Conservation (phyloP, 2,329 filamentous ascomycete genomes). For the Sclerotinia subarctica region DNA sequence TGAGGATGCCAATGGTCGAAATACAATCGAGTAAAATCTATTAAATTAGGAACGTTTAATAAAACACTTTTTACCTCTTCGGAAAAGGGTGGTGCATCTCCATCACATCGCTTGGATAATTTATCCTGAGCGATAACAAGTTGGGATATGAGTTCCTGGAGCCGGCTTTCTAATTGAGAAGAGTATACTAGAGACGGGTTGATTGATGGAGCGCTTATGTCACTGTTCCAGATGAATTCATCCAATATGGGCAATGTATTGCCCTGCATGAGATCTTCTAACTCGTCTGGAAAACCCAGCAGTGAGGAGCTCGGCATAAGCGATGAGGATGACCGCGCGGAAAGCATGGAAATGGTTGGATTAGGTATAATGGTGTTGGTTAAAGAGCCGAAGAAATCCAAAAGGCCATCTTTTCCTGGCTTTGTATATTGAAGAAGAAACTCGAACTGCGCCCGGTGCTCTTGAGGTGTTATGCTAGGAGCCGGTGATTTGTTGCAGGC, state of each 20-base stretch:
- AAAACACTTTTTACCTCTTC: not conserved
- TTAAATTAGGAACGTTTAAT: constrained; percentile 41
- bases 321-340: not conserved
- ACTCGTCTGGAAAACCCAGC: not conserved
- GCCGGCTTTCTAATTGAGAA: not conserved
- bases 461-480: not conserved
- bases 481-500: not conserved
- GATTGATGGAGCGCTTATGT: not conserved
- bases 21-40: constrained; percentile 40
- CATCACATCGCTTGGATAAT: not conserved
- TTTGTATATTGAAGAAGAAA: constrained; percentile 38
- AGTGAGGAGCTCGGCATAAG: not conserved
- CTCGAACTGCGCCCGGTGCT: constrained; percentile 2
- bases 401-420: not conserved
- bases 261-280: constrained; percentile 1
- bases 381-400: not conserved
- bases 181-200: not conserved
- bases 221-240: constrained; percentile 3
- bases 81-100: not conserved
- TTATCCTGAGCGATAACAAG: not conserved
- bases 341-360: not conserved
- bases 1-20: constrained; percentile 21
- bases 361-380: not conserved
- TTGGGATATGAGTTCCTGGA: constrained; percentile 1
- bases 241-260: not conserved